These are phyloP conservation scores for Microsporum canis DNA, from an alignment of 2,329 filamentous ascomycete genomes.

Conservation along the genomic window DNA sequence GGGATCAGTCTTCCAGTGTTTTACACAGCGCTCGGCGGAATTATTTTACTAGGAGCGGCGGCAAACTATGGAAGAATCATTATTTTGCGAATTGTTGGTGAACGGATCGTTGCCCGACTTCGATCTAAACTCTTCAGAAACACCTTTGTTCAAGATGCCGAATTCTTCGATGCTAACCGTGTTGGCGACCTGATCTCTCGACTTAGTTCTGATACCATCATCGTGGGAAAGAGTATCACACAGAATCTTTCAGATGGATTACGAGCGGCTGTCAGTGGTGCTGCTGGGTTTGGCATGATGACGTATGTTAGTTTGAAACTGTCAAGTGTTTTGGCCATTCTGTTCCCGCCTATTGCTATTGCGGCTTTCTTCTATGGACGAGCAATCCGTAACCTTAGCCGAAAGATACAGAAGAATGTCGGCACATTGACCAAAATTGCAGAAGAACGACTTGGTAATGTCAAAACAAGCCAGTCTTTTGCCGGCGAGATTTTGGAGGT, in stretches of 20 bases:
- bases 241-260: constrained; percentile 97
- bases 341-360: constrained; percentile 83
- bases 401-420: constrained; percentile 86
- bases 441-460: constrained; percentile 93
- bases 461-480: constrained; percentile 93
- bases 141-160: constrained; percentile 93
- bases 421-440: constrained; percentile 93
- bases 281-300: constrained; percentile 85
- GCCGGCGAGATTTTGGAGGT: constrained; percentile 87
- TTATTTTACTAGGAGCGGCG: constrained; percentile 71
- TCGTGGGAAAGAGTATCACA: constrained; percentile 96
- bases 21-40: constrained; percentile 64
- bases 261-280: constrained; percentile 76
- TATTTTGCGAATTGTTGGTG: constrained; percentile 83
- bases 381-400: constrained; percentile 75
- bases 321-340: constrained; percentile 71
- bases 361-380: constrained; percentile 88
- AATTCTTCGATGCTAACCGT: constrained; percentile 97
- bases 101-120: constrained; percentile 82
- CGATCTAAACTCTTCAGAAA: constrained; percentile 80
- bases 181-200: constrained; percentile 94
- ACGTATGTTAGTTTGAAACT: constrained; percentile 87
- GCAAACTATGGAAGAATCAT: constrained; percentile 94
- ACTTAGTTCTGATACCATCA: constrained; percentile 89
- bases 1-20: constrained; percentile 79